A percentile compares a stretch with the other conserved stretches of the same genome.
Evolutionary conservation across 768 basidiomycete species (phyloP).

Genomic region (Trametes coccinea): DNA sequence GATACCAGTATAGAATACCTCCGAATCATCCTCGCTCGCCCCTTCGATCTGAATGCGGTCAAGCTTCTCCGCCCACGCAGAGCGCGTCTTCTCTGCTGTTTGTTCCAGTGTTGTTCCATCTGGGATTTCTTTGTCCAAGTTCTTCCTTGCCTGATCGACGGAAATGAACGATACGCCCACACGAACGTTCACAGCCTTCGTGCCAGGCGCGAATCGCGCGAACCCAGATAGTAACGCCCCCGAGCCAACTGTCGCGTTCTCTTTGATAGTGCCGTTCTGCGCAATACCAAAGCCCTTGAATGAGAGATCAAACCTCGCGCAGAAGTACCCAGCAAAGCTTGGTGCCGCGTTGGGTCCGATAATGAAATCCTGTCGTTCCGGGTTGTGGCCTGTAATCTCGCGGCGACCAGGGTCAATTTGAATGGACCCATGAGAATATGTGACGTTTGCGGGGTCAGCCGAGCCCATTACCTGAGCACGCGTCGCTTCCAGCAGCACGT

Average conservation of each 20-base stretch:
- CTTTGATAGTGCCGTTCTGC: conserved; percentile 42
- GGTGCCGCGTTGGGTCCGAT: conserved; percentile 51
- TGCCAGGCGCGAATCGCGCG: conserved; percentile 40
- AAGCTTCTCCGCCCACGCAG: conserved; percentile 44
- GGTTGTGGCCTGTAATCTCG: conserved; percentile 64
- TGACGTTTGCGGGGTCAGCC: conserved; percentile 45
- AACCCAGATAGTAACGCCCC: conserved; percentile 57
- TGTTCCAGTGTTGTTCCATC: conserved; percentile 40
- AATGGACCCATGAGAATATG: conserved; percentile 56
- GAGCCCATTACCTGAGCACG: conserved; percentile 62
- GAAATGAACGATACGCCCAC: conserved; percentile 78
- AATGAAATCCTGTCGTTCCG: conserved; percentile 72
- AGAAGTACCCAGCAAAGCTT: conserved; percentile 49
- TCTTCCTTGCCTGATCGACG: conserved; percentile 52
- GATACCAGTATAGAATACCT: conserved; percentile 56
- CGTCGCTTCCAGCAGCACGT: conserved; percentile 67
- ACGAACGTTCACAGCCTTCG: conserved; percentile 49
- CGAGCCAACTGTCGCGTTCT: conserved; percentile 33
- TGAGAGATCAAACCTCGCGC: conserved; percentile 54
- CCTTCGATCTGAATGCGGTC: conserved; percentile 39
- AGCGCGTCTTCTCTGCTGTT: conserved; percentile 37
- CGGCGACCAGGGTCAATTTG: conserved; percentile 41
- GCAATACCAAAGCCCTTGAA: conserved; percentile 52
- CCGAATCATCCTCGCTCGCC: conserved; percentile 33
- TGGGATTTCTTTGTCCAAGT: conserved; percentile 42